Evolutionary conservation across 192 early-diverging fungal genomes (phyloP).

Genomic region (Spizellomyces sp.): DNA sequence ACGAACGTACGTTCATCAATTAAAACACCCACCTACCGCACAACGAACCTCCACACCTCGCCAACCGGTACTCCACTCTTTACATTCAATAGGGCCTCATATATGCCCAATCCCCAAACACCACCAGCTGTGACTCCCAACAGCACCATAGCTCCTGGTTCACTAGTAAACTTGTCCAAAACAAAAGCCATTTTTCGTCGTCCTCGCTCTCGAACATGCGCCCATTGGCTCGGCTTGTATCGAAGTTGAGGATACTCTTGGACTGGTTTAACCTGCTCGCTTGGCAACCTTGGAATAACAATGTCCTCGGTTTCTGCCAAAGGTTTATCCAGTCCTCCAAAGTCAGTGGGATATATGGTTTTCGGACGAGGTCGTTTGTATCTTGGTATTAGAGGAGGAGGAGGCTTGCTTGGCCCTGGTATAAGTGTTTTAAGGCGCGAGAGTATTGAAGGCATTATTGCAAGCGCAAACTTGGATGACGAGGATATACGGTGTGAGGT

Average conservation of each 20-base stretch:
- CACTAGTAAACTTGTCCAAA: conserved; percentile 4
- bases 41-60: conserved; percentile 11
- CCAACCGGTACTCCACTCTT: background rate
- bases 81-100: conserved; percentile 17
- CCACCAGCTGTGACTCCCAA: conserved; percentile 13
- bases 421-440: background rate
- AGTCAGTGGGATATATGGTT: background rate
- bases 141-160: conserved; percentile 16
- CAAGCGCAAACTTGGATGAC: too few relatives aligned
- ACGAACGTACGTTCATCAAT: background rate
- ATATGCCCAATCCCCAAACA: conserved; percentile 13
- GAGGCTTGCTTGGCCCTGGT: background rate
- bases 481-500: too few relatives aligned
- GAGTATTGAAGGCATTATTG: conserved; percentile 1
- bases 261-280: background rate
- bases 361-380: conserved; percentile 5
- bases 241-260: conserved; percentile 26
- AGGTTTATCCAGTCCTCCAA: background rate
- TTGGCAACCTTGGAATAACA: conserved; percentile 3
- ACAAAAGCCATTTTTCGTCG: conserved; percentile 21
- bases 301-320: background rate
- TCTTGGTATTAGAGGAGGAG: conserved; percentile 1
- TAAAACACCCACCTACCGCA: background rate
- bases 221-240: background rate
- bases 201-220: conserved; percentile 16